phyloP scores from a whole-genome alignment of 148 eudicot genomes.

The Rhododendron molle region DNA sequence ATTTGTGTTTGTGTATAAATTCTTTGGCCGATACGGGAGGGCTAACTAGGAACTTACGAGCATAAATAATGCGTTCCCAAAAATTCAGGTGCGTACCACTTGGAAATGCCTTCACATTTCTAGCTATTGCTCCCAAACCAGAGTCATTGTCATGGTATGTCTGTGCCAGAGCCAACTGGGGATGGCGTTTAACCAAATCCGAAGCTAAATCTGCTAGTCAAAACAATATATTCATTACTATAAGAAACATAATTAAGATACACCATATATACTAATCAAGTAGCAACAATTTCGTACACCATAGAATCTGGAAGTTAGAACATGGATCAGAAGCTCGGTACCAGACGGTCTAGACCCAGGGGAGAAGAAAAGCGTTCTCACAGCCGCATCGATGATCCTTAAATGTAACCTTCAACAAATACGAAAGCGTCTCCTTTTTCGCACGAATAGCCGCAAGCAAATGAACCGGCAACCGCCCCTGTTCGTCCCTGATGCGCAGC shows the following conservation, averaged over 20 bases:
- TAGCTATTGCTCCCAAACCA: background rate
- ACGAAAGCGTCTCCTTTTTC: background rate
- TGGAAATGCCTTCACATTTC: background rate
- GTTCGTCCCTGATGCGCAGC: background rate
- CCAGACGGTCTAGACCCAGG: background rate
- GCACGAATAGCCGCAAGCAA: background rate
- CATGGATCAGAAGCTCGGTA: background rate
- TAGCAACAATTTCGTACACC: background rate
- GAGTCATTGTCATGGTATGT: background rate
- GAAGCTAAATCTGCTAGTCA: background rate
- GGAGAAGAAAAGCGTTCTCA: background rate
- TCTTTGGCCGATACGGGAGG: too few species aligned
- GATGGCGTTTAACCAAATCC: background rate
- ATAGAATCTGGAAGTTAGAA: background rate
- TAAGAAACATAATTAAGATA: background rate
- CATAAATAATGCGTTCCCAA: background rate
- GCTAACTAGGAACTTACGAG: background rate
- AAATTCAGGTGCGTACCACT: background rate
- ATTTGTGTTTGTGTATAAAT: too few species aligned
- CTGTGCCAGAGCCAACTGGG: background rate
- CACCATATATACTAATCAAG: background rate
- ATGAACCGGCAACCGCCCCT: background rate
- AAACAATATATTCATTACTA: too few species aligned
- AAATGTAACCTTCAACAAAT: background rate
- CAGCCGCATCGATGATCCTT: background rate